Base-by-base conservation (phyloP, 139 green algal genomes). In the Tetradesmus lagerheimii region DNA sequence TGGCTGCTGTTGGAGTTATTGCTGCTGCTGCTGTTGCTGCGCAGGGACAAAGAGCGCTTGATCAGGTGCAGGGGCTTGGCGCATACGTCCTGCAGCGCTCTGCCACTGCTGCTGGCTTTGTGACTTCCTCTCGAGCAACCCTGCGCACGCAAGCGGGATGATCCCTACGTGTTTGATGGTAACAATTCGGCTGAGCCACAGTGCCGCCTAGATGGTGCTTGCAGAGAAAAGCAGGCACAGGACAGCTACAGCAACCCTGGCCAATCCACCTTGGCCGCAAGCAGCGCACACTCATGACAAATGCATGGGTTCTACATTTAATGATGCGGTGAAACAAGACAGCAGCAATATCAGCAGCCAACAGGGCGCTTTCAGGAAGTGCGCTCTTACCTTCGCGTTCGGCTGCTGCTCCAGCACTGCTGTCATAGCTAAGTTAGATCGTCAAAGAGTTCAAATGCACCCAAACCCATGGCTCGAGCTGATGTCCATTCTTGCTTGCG, bases 11-110 rank as follows among this genome's bases (percentile, higher is more conserved):
- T 41, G 14, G 15, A 34, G 11, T 86, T 75, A n/a, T 29, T 45
- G 43, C 80, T n/a, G 16, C 23, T 45, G 15, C 6, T 87, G 84
- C 74, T 89, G 62, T 89, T 39, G 37, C 39, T 89, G 64, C 39
- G 37, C 12, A 77, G 14, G 18, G 31, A 50, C 25, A 80, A 12
- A 23, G 57, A 80, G n/a, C 62, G 57, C 25, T 88, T 89, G 8
- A 66, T 81, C 8, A 66, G 74, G 84, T 79, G 74, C 37, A 85
- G 43, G 4, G 79, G 79, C 79, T 85, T 85, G 11, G 79, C 79
- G 29, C 79, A 85, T 2, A 50, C 41, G 15, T 67, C 79, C 31
- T 85, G 79, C 27, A 85, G 53, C 18, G 79, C 41, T 15, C 34
- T 38, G 31, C 47, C 39, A 37, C 37, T 86, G 81, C 41, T 57